Base-by-base conservation (phyloP, 345 rosid genomes). In the Ceriops tagal region DNA sequence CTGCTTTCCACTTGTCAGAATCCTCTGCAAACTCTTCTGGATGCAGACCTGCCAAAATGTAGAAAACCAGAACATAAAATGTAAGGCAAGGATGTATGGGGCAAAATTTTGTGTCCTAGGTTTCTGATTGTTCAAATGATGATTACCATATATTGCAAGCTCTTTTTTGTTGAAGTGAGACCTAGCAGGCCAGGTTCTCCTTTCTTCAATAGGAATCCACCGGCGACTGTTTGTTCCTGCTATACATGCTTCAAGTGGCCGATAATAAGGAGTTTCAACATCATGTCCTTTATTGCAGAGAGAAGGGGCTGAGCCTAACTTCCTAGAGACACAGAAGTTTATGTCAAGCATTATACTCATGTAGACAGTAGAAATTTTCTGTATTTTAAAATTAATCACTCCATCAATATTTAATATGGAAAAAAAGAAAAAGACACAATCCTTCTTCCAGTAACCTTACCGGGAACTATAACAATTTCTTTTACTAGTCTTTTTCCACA, bases 401-500 rank as follows among this genome's bases (percentile, higher is more conserved):
- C 19, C 49, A 43, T 43, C 49, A 43, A 15, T 13, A 43, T 43
- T 43, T 43, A 11, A 13, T 43, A 43, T 43, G 49, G 19, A 43
- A 43, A 43, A 13, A 39, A 3, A 43, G n/a, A 43, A 13, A 39
- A 3, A 43, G n/a, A 15, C 6, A 18, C 26, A 65, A 53, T 3
- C n/a, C 57, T 58, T 52, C 30, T n/a, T 60, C 63, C 34, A 57
- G 60, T 59, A 68, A 65, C 64, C 90, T 78, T 71, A 95, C 99
- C 97, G 73, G 57, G 92, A 84, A 74, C 80, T 75, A 62, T 96
- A 87, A 73, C 98, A 96, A 72, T 75, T 85, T 59, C 68, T 87
- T 84, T 89, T 83, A 76, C 73, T 73, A 9, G 96, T 88, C 87
- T 96, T 96, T 75, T 87, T 96, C 99, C 99, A 96, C 10, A 92